Evolutionary conservation across 441 rosid genomes (phyloP).

Genomic region (Kokia cookei): DNA sequence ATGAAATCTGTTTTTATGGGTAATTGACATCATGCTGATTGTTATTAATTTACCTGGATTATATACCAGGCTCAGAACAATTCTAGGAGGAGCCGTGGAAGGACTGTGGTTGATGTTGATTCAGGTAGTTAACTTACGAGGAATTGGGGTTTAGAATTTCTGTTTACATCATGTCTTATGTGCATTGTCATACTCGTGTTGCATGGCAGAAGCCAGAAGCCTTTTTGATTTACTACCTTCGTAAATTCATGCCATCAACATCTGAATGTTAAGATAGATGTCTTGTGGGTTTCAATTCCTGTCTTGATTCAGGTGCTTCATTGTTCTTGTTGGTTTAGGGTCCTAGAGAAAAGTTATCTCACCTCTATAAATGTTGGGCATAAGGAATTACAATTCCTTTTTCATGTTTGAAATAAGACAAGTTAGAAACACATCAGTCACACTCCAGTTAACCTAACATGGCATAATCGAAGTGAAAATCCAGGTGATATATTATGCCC

Average conservation of each 20-base stretch:
- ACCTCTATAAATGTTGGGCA: not conserved
- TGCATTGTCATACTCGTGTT: not conserved
- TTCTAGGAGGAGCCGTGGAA: slow-evolving; percentile 36
- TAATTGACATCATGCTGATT: not conserved
- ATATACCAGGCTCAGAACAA: slow-evolving; percentile 58
- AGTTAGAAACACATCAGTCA: not conserved
- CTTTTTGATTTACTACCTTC: not conserved
- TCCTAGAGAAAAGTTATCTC: not conserved
- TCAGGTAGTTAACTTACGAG: slow-evolving; percentile 36
- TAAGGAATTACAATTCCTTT: not conserved
- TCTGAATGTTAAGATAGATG: not conserved
- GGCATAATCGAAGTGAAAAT: not conserved
- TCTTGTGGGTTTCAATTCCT: not conserved
- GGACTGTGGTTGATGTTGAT: slow-evolving; percentile 46
- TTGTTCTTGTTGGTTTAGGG: not conserved
- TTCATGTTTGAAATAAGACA: not conserved
- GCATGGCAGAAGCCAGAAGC: not conserved
- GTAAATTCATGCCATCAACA: not conserved
- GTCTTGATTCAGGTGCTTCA: not conserved
- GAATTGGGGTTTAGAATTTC: not conserved
- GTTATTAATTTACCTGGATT: slow-evolving; percentile 8
- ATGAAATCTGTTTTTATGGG: not conserved
- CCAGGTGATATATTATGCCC: not conserved
- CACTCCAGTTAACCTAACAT: not conserved
- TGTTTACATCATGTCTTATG: not conserved